Evolutionary conservation across 257 asterid genomes (phyloP).

Genomic region (Craterostigma plantagineum): DNA sequence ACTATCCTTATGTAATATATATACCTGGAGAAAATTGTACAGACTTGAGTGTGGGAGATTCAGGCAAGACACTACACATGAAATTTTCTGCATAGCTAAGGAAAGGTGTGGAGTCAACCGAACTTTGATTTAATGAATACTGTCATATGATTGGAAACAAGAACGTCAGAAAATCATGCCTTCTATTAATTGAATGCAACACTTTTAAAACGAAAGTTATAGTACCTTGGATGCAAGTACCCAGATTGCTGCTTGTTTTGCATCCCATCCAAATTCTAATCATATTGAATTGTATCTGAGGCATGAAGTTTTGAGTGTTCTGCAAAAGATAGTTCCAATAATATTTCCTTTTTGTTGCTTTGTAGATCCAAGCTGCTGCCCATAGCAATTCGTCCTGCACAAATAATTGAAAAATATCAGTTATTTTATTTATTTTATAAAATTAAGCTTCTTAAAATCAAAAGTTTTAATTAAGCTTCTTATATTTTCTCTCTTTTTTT

Average conservation of each 20-base stretch:
- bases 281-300: slow-evolving; percentile 12
- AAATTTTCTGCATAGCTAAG: slow-evolving; percentile 18
- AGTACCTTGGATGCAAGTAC: slow-evolving; percentile 30
- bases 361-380: slow-evolving; percentile 33
- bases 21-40: slow-evolving; percentile 17
- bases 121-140: slow-evolving; percentile 9
- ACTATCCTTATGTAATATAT: not conserved
- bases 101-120: slow-evolving; percentile 16
- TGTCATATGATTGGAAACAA: slow-evolving; percentile 2
- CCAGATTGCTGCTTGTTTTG: slow-evolving; percentile 34
- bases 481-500: no score
- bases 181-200: no score
- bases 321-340: slow-evolving; percentile 16
- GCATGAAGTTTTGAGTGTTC: slow-evolving; percentile 15
- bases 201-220: no score
- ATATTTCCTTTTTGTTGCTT: slow-evolving; percentile 16
- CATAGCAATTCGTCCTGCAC: slow-evolving; percentile 32
- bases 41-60: slow-evolving; percentile 18
- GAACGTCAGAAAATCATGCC: not conserved
- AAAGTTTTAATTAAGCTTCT: not conserved
- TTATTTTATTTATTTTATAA: not conserved
- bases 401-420: no score
- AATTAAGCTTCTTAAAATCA: no score
- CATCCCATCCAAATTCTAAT: slow-evolving; percentile 39
- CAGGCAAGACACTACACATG: slow-evolving; percentile 20